Base-by-base conservation (phyloP, 2,329 filamentous ascomycete genomes). In the Epichloe sibirici region DNA sequence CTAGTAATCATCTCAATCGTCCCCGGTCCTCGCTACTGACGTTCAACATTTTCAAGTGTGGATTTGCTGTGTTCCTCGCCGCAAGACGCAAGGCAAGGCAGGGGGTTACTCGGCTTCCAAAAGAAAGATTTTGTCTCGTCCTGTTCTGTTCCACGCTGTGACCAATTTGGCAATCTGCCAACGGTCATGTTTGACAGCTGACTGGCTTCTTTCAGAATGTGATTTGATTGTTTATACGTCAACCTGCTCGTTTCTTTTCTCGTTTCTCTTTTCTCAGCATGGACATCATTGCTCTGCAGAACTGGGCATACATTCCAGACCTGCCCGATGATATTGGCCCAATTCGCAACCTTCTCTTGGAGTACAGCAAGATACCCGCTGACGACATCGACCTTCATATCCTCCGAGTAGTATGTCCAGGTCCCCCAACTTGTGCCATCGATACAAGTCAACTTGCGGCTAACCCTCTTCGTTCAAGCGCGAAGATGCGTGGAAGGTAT, bases 401-500 rank as follows among this genome's bases (percentile, higher is more conserved):
- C 31, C 60, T 65, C 13, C 62, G 58, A 25, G 64, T 70, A 61
- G 68, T 55, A 45, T 42, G 53, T 50, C 46, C 15, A 31, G 13
- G 13, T 12, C 11, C 23, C 23, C 15, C 43, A n/a, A 17, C 48
- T n/a, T 37, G 12, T 52, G 43, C 25, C 48, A 9, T 31, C 31
- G 12, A 5, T 45, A 13, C 8, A 35, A 2, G 51, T 34, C 31
- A 25, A 23, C 17, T 8, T 15, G 5, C 35, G 21, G 21, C 44
- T 55, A 5, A 47, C 9, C 35, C 35, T 15, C 51, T 21, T 21
- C 45, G 7, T 46, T 48, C 49, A 76, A 51, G 74, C 68, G 74
- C 55, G 70, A 74, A 53, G 64, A 68, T 43, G 68, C 74, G 6
- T 76, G 74, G 74, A 66, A 65, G 31, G 59, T 71, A 46, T 70